Conservation (phyloP, 768 basidiomycete genomes). For the Mycena sanguinolenta region DNA sequence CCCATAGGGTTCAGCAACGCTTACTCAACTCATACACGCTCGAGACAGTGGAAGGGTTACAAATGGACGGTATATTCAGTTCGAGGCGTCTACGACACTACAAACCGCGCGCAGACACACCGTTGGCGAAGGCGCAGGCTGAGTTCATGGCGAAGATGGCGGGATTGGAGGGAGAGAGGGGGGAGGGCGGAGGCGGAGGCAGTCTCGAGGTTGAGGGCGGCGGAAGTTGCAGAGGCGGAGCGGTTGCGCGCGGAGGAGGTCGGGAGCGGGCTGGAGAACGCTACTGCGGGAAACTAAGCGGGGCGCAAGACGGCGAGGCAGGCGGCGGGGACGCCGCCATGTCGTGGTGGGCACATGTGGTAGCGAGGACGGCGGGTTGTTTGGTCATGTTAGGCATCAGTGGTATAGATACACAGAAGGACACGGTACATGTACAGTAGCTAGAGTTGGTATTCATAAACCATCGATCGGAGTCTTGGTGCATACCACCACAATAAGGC, state of each 20-base stretch:
- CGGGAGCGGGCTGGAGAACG: neutral
- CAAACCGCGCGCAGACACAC: constrained; percentile 23
- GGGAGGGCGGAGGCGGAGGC: constrained; percentile 2
- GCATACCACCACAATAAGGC: no score
- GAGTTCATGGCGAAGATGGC: neutral
- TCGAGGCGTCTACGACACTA: constrained; percentile 24
- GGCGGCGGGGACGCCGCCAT: constrained; percentile 1
- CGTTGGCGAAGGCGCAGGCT: constrained; percentile 7
- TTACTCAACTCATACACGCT: constrained; percentile 38
- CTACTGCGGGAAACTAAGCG: neutral
- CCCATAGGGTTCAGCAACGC: constrained; percentile 26
- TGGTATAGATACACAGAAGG: no score
- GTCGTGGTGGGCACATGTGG: neutral
- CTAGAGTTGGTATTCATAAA: no score
- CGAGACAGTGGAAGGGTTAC: constrained; percentile 21
- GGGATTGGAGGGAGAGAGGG: neutral
- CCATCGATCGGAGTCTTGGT: no score
- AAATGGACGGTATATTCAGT: constrained; percentile 18
- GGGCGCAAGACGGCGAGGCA: neutral
- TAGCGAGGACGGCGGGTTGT: neutral
- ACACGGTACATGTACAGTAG: no score
- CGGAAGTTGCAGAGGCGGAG: constrained; percentile 13
- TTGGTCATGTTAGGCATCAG: neutral
- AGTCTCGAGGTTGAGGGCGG: neutral
- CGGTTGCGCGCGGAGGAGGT: neutral